Percentiles rank a stretch among this genome's conserved stretches.
Evolutionary conservation across 345 rosid genomes (phyloP).

Genomic region (Theobroma cacao): DNA sequence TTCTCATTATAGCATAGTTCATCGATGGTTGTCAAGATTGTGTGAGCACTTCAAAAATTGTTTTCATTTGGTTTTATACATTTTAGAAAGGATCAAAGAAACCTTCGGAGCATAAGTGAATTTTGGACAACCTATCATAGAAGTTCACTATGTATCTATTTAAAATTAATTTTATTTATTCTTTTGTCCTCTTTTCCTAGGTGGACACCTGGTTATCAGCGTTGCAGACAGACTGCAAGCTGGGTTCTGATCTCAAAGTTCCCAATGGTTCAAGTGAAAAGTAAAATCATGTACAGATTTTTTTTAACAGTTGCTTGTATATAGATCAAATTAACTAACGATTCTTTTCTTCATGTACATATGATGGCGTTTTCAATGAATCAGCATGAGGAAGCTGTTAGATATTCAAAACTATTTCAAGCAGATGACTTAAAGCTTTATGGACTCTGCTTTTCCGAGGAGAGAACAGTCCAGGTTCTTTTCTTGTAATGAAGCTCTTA

Average conservation of each 20-base stretch:
- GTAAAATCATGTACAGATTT: background rate
- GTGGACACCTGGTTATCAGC: conserved; percentile 72
- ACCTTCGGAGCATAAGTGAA: background rate
- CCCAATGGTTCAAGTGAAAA: conserved; percentile 35
- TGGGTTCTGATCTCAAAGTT: conserved; percentile 31
- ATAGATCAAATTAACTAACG: conserved; percentile 25
- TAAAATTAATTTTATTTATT: background rate
- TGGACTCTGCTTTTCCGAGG: background rate
- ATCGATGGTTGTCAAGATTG: background rate
- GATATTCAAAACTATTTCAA: background rate
- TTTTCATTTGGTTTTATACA: background rate
- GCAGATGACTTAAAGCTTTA: background rate
- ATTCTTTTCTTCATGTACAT: conserved; percentile 43
- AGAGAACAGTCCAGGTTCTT: background rate
- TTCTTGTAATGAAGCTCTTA: background rate
- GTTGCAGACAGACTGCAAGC: conserved; percentile 48
- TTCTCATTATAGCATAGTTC: background rate
- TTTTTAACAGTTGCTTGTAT: conserved; percentile 28
- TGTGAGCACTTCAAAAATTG: background rate
- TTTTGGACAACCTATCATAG: background rate
- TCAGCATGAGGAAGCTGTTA: background rate
- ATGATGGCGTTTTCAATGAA: conserved; percentile 18
- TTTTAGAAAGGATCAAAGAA: background rate
- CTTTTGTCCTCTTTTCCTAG: conserved; percentile 31
- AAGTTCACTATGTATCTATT: background rate